These are phyloP conservation scores for Triglochin maritima DNA, from an alignment of 106 monocot species.

Conservation along the genomic window DNA sequence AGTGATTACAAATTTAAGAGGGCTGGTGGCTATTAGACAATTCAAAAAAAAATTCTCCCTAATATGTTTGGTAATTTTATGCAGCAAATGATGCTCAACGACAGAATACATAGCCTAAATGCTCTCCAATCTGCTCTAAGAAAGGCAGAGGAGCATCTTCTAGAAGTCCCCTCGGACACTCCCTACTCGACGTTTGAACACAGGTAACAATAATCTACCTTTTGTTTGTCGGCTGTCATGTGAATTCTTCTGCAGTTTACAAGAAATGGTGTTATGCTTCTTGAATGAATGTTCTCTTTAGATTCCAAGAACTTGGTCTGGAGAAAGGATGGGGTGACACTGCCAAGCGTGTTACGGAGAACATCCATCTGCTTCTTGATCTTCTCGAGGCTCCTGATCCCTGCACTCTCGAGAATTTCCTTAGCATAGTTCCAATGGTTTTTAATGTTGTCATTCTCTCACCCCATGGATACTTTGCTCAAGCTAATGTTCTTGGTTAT, in stretches of 20 bases:
- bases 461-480: constrained; percentile 79
- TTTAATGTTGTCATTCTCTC: constrained; percentile 13
- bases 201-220: constrained; percentile 19
- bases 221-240: neutral
- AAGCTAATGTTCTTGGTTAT: constrained; percentile 36
- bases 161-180: constrained; percentile 34
- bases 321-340: constrained; percentile 93
- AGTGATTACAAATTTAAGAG: too few species aligned
- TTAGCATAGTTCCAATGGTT: constrained; percentile 58
- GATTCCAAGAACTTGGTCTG: constrained; percentile 85
- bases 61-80: too few species aligned
- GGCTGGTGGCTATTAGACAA: too few species aligned
- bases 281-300: constrained; percentile 1
- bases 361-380: constrained; percentile 51
- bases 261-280: neutral
- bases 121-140: constrained; percentile 49
- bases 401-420: constrained; percentile 49
- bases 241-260: neutral
- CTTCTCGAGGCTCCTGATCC: constrained; percentile 81
- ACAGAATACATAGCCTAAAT: constrained; percentile 35
- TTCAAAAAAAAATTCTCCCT: too few species aligned
- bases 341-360: constrained; percentile 33
- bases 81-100: constrained; percentile 61
- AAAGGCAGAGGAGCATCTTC: constrained; percentile 58
- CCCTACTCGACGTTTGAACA: constrained; percentile 65